Conservation (phyloP, 495 filamentous ascomycete genomes). For the Umbilicaria muhlenbergii region DNA sequence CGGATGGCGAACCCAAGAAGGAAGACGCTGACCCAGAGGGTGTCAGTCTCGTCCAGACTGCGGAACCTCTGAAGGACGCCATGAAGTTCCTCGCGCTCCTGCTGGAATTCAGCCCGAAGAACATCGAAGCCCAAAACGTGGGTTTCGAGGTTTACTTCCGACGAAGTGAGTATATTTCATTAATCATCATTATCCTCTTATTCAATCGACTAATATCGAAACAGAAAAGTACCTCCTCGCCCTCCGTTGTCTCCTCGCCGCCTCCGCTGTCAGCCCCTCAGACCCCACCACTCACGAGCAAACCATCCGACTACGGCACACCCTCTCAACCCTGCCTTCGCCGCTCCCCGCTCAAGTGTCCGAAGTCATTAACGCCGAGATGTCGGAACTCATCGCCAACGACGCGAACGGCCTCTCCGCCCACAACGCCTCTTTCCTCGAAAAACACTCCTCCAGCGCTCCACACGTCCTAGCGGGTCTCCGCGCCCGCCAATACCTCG, state of each 20-base stretch:
- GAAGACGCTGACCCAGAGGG: conserved; percentile 83
- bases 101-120: conserved; percentile 67
- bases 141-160: conserved; percentile 84
- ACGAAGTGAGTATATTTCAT: conserved; percentile 39
- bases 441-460: conserved; percentile 44
- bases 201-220: conserved; percentile 13
- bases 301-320: conserved; percentile 48
- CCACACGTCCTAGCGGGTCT: conserved; percentile 48
- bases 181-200: neutral
- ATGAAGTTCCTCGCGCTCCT: conserved; percentile 74
- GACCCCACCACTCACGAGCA: conserved; percentile 71
- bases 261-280: conserved; percentile 48
- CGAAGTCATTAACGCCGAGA: conserved; percentile 49
- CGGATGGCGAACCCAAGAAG: conserved; percentile 46
- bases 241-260: conserved; percentile 67
- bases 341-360: conserved; percentile 42
- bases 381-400: conserved; percentile 41
- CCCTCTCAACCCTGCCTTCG: conserved; percentile 37
- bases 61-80: conserved; percentile 69
- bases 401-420: conserved; percentile 38
- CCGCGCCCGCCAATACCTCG: conserved; percentile 41
- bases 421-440: conserved; percentile 51
- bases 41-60: conserved; percentile 55
- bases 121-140: conserved; percentile 63
- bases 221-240: conserved; percentile 73